Evolutionary conservation across 75 land plant genomes (phyloP).

Genomic region (Sequoiadendron giganteum): DNA sequence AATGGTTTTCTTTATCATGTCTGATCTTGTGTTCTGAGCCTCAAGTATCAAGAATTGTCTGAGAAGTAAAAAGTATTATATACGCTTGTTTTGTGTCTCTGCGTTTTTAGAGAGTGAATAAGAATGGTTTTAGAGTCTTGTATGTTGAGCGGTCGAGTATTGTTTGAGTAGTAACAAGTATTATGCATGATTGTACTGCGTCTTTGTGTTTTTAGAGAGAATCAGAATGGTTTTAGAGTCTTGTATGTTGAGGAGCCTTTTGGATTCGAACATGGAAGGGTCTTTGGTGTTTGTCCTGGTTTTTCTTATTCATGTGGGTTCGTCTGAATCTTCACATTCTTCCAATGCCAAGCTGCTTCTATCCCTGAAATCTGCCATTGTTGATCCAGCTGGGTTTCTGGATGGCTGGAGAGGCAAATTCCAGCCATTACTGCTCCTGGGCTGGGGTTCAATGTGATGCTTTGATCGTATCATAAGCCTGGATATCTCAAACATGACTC

Average conservation of each 20-base stretch:
- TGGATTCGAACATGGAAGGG: neutral
- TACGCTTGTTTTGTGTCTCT: too few relatives aligned
- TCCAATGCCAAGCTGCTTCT: conserved; percentile 29
- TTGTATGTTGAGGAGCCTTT: neutral
- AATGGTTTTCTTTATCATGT: neutral
- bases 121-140: neutral
- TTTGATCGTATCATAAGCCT: conserved; percentile 28
- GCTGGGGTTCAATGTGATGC: conserved; percentile 44
- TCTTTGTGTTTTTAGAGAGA: neutral
- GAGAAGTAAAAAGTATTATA: neutral
- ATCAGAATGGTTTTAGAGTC: neutral
- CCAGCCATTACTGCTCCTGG: conserved; percentile 51
- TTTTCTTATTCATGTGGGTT: neutral
- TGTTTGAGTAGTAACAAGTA: neutral
- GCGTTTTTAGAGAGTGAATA: neutral
- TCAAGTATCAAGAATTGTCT: neutral
- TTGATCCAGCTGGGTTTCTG: conserved; percentile 31
- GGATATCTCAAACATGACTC: conserved; percentile 53
- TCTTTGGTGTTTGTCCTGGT: neutral
- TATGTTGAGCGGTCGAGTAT: neutral
- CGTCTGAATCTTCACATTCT: neutral
- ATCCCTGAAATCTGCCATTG: conserved; percentile 47
- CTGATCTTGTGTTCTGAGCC: neutral
- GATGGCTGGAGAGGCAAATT: conserved; percentile 33
- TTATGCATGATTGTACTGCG: too few relatives aligned